Conservation (phyloP, 129 eudicot genomes). For the Kitagawia praeruptora region DNA sequence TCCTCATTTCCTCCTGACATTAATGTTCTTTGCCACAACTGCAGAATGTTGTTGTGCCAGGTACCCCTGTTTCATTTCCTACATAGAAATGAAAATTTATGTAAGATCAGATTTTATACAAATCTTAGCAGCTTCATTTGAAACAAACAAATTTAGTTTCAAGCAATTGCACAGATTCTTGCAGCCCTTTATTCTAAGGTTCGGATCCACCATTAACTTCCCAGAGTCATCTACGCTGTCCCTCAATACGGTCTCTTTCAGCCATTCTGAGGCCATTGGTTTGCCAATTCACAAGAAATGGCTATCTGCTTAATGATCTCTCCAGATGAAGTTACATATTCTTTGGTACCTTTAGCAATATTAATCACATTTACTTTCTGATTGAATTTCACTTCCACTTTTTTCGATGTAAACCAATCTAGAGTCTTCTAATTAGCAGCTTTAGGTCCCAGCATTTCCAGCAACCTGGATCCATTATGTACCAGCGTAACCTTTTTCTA, state of each 20-base stretch:
- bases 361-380: constrained; percentile 47
- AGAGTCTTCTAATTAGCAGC: constrained; percentile 67
- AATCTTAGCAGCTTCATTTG: not conserved
- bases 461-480: constrained; percentile 58
- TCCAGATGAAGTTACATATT: constrained; percentile 50
- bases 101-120: not conserved
- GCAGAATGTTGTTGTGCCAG: constrained; percentile 68
- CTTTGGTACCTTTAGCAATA: constrained; percentile 35
- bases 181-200: constrained; percentile 51
- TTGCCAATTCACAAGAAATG: constrained; percentile 71
- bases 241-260: constrained; percentile 38
- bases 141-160: too few relatives aligned
- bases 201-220: constrained; percentile 54
- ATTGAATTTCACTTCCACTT: constrained; percentile 59
- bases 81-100: not conserved
- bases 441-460: constrained; percentile 70
- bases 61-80: constrained; percentile 87
- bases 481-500: constrained; percentile 56
- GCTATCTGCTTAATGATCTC: constrained; percentile 64
- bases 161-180: constrained; percentile 10
- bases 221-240: constrained; percentile 49
- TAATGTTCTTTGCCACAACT: constrained; percentile 55
- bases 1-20: constrained; percentile 48
- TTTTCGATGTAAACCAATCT: constrained; percentile 60
- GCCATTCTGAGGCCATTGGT: constrained; percentile 64